Evolutionary conservation across 495 filamentous ascomycete genomes (phyloP).

Genomic region (Venustampulla echinocandica): DNA sequence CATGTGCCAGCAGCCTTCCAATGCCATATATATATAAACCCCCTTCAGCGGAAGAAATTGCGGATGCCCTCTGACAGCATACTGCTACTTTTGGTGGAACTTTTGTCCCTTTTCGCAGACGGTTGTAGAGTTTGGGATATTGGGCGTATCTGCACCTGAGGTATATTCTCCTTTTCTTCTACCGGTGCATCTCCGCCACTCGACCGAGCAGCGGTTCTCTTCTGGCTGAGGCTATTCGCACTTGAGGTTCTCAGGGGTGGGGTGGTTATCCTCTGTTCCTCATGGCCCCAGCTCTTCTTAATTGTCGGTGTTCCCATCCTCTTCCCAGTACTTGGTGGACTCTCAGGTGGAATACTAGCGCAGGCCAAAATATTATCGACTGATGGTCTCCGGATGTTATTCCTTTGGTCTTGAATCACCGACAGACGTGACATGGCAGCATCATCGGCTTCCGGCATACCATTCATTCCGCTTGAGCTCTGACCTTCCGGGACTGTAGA

Average conservation of each 20-base stretch:
- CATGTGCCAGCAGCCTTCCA: too few relatives aligned
- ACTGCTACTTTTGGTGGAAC: constrained; percentile 4
- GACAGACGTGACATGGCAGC: constrained; percentile 10
- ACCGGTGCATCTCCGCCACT: constrained; percentile 5
- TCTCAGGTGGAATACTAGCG: background rate
- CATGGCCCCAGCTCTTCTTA: constrained; percentile 15
- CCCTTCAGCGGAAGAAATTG: constrained; percentile 18
- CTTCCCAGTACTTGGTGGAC: constrained; percentile 8
- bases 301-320: constrained; percentile 12
- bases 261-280: constrained; percentile 20
- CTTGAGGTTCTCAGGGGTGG: constrained; percentile 22
- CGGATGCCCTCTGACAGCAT: constrained; percentile 14
- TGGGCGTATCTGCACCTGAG: background rate
- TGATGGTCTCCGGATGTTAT: constrained; percentile 8
- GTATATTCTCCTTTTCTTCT: constrained; percentile 15
- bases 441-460: constrained; percentile 7
- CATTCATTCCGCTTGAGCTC: background rate
- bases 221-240: constrained; percentile 18
- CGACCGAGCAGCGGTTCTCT: constrained; percentile 2
- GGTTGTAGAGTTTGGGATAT: background rate
- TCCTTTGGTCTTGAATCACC: constrained; percentile 19
- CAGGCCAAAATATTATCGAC: constrained; percentile 6
- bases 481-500: background rate
- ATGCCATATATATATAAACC: too few relatives aligned
- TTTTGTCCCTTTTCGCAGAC: constrained; percentile 10